A percentile compares a stretch with the other conserved stretches of the same genome.
Evolutionary conservation across 78 protist genomes (phyloP).

Genomic region (Dictyostelium discoideum): DNA sequence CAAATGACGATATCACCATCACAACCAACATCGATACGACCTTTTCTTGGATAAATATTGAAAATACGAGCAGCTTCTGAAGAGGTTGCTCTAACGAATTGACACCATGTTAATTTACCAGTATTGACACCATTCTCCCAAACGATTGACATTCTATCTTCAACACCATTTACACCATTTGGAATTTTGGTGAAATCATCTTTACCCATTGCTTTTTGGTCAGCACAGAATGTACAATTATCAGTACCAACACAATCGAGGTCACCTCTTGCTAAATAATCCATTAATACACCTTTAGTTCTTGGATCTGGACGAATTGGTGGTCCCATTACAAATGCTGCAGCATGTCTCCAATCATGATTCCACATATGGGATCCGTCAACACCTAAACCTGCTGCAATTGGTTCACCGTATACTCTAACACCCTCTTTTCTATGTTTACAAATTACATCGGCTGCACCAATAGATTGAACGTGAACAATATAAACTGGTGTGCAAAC

Average conservation of each 20-base stretch:
- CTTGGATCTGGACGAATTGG: conserved; percentile 93
- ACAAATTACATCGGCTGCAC: conserved; percentile 85
- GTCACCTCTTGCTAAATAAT: conserved; percentile 84
- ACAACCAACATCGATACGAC: conserved; percentile 88
- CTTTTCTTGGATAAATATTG: conserved; percentile 94
- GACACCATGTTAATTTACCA: conserved; percentile 73
- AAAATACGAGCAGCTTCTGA: conserved; percentile 91
- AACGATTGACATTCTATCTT: conserved; percentile 93
- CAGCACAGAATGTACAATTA: conserved; percentile 91
- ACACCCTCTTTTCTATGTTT: conserved; percentile 72
- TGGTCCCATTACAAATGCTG: conserved; percentile 94
- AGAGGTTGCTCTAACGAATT: conserved; percentile 90
- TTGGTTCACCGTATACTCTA: conserved; percentile 89
- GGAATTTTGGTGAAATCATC: conserved; percentile 92
- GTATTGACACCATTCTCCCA: conserved; percentile 87
- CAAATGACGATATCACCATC: conserved; percentile 93
- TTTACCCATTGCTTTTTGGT: conserved; percentile 90
- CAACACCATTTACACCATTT: conserved; percentile 91
- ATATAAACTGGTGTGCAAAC: conserved; percentile 81
- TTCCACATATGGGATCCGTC: conserved; percentile 87
- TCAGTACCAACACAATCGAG: conserved; percentile 91
- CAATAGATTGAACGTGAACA: conserved; percentile 83
- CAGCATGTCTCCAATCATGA: conserved; percentile 92
- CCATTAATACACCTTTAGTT: conserved; percentile 84
- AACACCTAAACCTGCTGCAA: conserved; percentile 93